Evolutionary conservation across 805 yeast species (phyloP).

Genomic region (Teunomyces cretensis): DNA sequence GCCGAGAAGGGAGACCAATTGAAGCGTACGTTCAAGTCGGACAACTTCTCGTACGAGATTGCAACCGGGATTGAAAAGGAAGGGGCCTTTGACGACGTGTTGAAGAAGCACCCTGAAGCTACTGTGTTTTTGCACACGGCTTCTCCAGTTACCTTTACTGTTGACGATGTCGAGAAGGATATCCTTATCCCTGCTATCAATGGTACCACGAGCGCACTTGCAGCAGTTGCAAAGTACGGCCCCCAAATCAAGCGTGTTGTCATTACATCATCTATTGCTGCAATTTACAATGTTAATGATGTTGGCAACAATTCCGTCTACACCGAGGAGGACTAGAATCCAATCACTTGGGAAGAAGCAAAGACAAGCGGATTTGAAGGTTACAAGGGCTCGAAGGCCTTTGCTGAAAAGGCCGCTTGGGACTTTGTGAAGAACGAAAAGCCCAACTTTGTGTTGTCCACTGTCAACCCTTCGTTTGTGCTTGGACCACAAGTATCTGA

Average conservation of each 20-base stretch:
- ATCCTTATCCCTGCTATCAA: constrained; percentile 55
- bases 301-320: background rate
- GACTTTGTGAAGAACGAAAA: constrained; percentile 10
- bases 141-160: constrained; percentile 52
- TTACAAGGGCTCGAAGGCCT: constrained; percentile 13
- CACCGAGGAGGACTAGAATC: constrained; percentile 16
- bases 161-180: constrained; percentile 47
- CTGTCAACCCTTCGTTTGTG: constrained; percentile 19
- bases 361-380: constrained; percentile 7
- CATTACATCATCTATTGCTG: constrained; percentile 54
- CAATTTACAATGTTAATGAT: constrained; percentile 36
- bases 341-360: constrained; percentile 16
- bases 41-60: constrained; percentile 36
- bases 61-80: constrained; percentile 47
- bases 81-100: constrained; percentile 47
- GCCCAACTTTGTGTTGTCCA: constrained; percentile 6
- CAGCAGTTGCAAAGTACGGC: constrained; percentile 44
- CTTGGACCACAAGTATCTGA: constrained; percentile 24
- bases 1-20: constrained; percentile 20
- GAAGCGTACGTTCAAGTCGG: constrained; percentile 11
- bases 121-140: constrained; percentile 60
- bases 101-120: constrained; percentile 50
- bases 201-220: constrained; percentile 54
- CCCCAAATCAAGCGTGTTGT: constrained; percentile 45
- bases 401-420: constrained; percentile 17